Base-by-base conservation (phyloP, 192 early-diverging fungal genomes). In the Pilaira anomala region DNA sequence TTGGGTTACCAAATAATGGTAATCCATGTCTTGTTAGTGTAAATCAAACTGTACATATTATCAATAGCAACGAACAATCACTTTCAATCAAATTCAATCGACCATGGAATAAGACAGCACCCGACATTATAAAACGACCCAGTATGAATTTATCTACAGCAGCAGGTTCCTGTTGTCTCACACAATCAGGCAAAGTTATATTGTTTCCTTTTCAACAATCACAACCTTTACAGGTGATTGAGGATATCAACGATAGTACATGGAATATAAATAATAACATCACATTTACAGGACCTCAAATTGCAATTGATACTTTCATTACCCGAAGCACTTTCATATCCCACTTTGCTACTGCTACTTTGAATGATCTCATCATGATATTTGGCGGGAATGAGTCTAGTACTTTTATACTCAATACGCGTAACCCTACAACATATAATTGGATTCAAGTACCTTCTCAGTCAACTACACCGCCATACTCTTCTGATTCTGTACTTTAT, bases 11-110 rank as follows among this genome's bases (percentile, higher is more conserved):
- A n/a, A n/a, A n/a, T 24, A 36, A 21, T 24, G 24, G 12, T 24
- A 58, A 58, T 40, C 56, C 36, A 16, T 58, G 56, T 39, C 11
- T 24, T 16, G 21, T 58, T 42, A 36, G 36, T 24, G 40, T 19
- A 21, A 58, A 58, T 24, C 39, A 58, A 42, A 36, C 56, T 3
- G 19, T 58, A 7, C 41, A 58, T 22, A 42, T 58, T 42, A 58
- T 58, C 33, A 33, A 39, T 42, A 39, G 28, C 3, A 3, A 22
- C n/a, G 29, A 36, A 19, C 30, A 26, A 19, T 41, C 33, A 11
- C 29, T 58, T 24, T 8, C 22, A 58, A 40, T 58, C 5, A 42
- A 33, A 58, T 58, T 58, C 3, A 3, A 58, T 42, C 3, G 3
- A 40, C 33, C 39, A 5, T 42, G 28, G 1, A n/a, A 55, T 16